These are phyloP conservation scores for Sodiomyces alkalinus DNA, from an alignment of 2,329 filamentous ascomycete genomes.

Conservation along the genomic window DNA sequence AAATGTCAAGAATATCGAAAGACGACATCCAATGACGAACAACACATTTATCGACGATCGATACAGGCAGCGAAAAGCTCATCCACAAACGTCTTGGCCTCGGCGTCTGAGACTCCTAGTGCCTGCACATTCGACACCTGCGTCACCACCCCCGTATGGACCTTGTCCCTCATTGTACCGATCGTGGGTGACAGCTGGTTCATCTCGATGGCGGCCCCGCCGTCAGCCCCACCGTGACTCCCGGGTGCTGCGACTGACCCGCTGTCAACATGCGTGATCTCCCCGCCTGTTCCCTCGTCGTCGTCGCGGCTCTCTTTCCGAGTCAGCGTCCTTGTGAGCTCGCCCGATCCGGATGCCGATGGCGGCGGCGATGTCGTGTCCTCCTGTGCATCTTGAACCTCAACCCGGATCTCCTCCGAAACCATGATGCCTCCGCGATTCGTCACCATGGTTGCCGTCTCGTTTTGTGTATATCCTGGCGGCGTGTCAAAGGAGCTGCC, in stretches of 20 bases:
- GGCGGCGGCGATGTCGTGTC: no score
- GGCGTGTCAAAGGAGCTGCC: slow-evolving; percentile 5
- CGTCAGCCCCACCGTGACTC: no score
- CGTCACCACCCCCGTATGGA: slow-evolving; percentile 10
- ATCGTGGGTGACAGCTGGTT: slow-evolving; percentile 10
- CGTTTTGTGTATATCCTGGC: slow-evolving; percentile 7
- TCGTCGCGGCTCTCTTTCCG: no score
- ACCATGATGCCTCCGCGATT: slow-evolving; percentile 44
- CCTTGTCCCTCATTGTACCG: slow-evolving; percentile 6
- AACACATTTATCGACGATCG: slow-evolving; percentile 2
- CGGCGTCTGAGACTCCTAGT: slow-evolving; percentile 18
- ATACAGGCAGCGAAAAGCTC: slow-evolving; percentile 21
- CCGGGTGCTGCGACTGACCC: no score
- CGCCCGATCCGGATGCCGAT: no score
- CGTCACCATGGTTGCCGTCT: slow-evolving; percentile 4
- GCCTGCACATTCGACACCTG: slow-evolving; percentile 17
- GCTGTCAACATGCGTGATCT: no score
- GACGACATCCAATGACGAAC: background rate
- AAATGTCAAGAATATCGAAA: background rate
- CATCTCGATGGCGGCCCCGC: slow-evolving; percentile 12
- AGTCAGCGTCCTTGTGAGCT: no score
- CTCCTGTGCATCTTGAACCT: slow-evolving; percentile 17
- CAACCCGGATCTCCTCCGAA: slow-evolving; percentile 45
- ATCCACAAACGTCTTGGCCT: slow-evolving; percentile 26
- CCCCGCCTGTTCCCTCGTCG: no score